Evolutionary conservation across 2,329 filamentous ascomycete genomes (phyloP), one percentile per base, ranked within the genome.

Genomic region (Aspergillus puulaauensis): DNA sequence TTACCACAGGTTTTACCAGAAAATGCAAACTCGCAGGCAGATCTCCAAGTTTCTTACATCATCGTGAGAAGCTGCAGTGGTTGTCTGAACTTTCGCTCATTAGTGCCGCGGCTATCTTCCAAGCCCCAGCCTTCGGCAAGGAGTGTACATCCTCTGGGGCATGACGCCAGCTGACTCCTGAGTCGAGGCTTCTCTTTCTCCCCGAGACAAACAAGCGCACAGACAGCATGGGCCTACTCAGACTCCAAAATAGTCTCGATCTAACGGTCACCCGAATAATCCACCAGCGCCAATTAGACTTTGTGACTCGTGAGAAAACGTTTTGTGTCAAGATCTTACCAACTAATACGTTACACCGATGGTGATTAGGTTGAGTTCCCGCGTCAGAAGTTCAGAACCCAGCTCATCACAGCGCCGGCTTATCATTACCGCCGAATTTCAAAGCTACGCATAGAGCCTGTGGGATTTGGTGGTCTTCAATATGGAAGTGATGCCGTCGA

Each of bases 241-340:
- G 41, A 14, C 31, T 37, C 21, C 12, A 37, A 17, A 54, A 9
- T 47, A 54, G 43, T 31, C 24, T 61, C 57, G 59, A 65, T 64
- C 63, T 55, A 64, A 64, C 62, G 62, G 63, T 52, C 60, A 46
- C 54, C 51, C 55, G 37, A 61, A 56, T 47, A 31, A 31, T 31
- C 35, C 52, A 24, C 47, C 59, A 54, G 40, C 50, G 45, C 58
- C 60, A 59, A 65, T 62, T 53, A 57, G 50, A 56, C 53, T 53
- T 23, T 44, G 49, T 60, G 60, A 54, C 51, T 57, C 37, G 39
- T 54, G 24, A 57, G 54, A 55, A 37, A 58, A 52, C 56, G 56
- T 61, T 64, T 61, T 51, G 59, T 47, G 57, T 61, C 61, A 61
- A 35, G 54, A 60, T 39, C 33, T 37, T 59, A 56, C 53, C 53